A percentile compares a stretch with the other conserved stretches of the same genome.
phyloP scores from a whole-genome alignment of 441 rosid species.

The Syzygium syzygioides region DNA sequence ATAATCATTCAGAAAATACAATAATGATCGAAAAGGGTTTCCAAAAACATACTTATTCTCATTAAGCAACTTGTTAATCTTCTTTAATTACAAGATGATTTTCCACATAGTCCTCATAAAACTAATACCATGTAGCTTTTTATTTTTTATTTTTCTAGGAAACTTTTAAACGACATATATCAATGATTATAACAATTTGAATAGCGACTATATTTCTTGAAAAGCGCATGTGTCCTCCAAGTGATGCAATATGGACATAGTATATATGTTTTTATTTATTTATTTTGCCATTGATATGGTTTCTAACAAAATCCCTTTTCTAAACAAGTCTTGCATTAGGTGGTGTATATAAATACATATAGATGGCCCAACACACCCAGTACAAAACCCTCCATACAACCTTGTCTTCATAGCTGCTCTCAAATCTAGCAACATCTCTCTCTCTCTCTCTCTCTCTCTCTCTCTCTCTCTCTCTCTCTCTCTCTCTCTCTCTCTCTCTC shows the following conservation, averaged over 20 bases:
- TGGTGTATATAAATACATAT: neutral
- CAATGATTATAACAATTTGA: neutral
- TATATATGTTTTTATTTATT: neutral
- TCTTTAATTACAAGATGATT: neutral
- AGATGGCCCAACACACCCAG: neutral
- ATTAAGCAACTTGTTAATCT: neutral
- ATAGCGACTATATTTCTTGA: neutral
- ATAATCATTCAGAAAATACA: neutral
- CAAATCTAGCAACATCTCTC: neutral
- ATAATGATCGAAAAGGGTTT: neutral
- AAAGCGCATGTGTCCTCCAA: neutral
- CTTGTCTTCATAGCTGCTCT: neutral
- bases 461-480: neutral
- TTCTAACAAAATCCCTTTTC: neutral
- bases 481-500: neutral
- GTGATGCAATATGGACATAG: neutral
- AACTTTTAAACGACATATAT: neutral
- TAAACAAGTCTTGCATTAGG: neutral
- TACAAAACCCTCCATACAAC: neutral
- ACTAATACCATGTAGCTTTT: neutral
- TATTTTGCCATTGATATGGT: neutral
- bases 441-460: neutral
- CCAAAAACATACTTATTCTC: neutral
- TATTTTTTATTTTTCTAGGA: neutral
- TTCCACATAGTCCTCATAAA: neutral